Base-by-base conservation (phyloP, 331 rosid genomes). In the Telfairia occidentalis region DNA sequence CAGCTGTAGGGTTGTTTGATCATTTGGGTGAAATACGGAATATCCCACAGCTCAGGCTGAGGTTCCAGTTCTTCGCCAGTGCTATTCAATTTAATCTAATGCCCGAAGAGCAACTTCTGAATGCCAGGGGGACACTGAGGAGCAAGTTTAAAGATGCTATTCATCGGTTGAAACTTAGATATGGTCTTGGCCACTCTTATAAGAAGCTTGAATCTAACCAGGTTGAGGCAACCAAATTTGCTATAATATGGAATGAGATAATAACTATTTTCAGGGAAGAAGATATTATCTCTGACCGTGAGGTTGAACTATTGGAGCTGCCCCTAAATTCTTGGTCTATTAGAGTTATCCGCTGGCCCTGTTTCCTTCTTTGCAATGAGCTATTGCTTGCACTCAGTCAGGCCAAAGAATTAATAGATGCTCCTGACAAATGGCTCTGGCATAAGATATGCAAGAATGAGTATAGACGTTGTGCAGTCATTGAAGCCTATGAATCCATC, bases 1-100 rank as follows among this genome's bases (percentile, higher is more conserved):
- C 90, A 0, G 87, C 53, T 46, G 96, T 90, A 67, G 99, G 99
- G 66, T 80, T 95, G 89, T 85, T 91, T 79, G 87, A 86, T 50
- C 97, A 95, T 87, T 79, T 95, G 90, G 99, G 99, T 35, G 97
- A 95, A 89, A 95, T 95, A 78, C 89, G 96, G 71, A 91, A 95
- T 79, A 90, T 92, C 58, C 89, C 86, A 67, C 99, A 95, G 73
- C 75, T 95, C 83, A 89, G 90, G 80, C 77, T 92, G 73, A 88
- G 99, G 83, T 95, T 95, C 88, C 99, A 90, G 83, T 95, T 95
- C 88, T 95, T 95, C 78, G 97, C 99, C 0, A 87, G 97, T 80
- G 99, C 97, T 43, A 90, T 95, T 72, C 96, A 90, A 84, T 95
- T 95, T 74, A 95, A 95, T 87, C 96, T 95, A 80, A 92, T 95